phyloP scores from a whole-genome alignment of 441 rosid species.

The Omphalea diandra region DNA sequence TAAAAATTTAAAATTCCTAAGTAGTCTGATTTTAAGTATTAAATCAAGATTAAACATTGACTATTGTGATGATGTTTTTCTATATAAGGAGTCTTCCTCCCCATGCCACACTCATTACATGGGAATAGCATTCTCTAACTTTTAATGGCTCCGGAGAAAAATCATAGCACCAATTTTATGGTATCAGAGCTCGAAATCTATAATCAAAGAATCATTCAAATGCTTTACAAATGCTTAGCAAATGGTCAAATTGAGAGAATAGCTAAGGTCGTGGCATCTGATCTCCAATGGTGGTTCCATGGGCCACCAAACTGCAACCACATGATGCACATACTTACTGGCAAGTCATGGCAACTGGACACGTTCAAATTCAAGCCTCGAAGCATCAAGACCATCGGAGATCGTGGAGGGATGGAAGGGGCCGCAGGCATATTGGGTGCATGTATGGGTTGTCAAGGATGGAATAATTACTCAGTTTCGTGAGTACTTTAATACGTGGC shows the following conservation, averaged over 20 bases:
- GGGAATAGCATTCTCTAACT: too few relatives aligned
- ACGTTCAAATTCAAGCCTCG: neutral
- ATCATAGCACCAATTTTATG: neutral
- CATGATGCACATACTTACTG: neutral
- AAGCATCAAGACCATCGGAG: neutral
- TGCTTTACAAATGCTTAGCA: neutral
- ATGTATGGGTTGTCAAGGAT: neutral
- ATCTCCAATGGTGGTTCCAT: neutral
- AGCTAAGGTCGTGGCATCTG: neutral
- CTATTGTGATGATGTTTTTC: too few relatives aligned
- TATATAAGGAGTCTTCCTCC: too few relatives aligned
- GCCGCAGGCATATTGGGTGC: neutral
- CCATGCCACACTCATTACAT: too few relatives aligned
- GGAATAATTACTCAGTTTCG: neutral
- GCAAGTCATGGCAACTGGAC: neutral
- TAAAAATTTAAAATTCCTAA: too few relatives aligned
- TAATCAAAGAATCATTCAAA: neutral
- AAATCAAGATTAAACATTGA: too few relatives aligned
- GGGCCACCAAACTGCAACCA: neutral
- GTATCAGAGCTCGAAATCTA: neutral
- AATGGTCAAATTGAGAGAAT: neutral
- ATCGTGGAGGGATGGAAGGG: neutral
- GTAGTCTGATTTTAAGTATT: too few relatives aligned
- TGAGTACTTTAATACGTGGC: neutral
- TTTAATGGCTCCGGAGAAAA: neutral